phyloP scores from a whole-genome alignment of 192 early-diverging fungal species.

The Backusella circina region DNA sequence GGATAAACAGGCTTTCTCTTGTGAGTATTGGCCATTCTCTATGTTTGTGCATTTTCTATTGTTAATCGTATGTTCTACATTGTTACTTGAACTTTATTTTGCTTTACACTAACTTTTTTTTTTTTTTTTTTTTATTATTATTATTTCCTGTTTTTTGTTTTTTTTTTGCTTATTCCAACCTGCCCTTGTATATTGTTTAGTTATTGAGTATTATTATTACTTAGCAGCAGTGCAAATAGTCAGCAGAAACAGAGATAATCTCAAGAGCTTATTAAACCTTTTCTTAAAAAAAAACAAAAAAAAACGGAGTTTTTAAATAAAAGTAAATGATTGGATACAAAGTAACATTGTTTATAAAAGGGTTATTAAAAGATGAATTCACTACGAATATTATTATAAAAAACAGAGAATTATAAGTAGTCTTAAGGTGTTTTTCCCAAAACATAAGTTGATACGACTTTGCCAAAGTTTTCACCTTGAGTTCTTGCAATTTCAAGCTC shows the following conservation, averaged over 20 bases:
- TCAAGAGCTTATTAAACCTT: too few species aligned
- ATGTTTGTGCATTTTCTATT: background rate
- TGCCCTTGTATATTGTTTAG: too few species aligned
- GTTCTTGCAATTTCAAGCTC: conserved; percentile 56
- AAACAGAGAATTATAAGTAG: background rate
- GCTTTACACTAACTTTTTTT: background rate
- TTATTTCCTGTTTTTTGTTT: background rate
- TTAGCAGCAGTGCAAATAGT: too few species aligned
- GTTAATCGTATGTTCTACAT: background rate
- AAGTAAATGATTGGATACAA: background rate
- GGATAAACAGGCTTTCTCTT: background rate
- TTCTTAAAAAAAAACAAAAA: background rate
- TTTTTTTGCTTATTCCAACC: background rate
- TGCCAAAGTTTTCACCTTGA: conserved; percentile 61
- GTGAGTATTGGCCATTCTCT: background rate
- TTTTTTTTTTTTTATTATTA: background rate
- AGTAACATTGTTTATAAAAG: background rate
- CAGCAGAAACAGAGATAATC: too few species aligned
- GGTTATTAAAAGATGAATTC: background rate
- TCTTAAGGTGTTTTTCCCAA: conserved; percentile 10
- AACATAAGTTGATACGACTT: conserved; percentile 35
- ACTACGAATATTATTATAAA: background rate
- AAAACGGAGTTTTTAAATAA: background rate
- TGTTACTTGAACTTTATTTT: background rate
- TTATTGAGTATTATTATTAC: too few species aligned